Base-by-base conservation (phyloP, 1,284 basidiomycete genomes). In the Sanghuangporus baumii region DNA sequence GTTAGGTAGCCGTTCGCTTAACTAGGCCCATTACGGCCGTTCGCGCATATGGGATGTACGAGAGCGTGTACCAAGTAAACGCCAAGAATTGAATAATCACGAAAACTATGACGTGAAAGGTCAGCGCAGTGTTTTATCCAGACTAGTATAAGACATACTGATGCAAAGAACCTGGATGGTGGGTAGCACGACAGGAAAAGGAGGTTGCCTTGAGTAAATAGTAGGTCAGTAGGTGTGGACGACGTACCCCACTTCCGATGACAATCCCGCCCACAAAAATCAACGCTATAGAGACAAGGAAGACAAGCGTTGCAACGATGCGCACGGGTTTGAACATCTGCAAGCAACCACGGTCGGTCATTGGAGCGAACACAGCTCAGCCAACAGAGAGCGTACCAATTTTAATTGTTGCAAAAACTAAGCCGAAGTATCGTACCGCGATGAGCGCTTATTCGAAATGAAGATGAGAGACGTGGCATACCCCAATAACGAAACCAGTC, bases 301-400 rank as follows among this genome's bases (percentile, higher is more conserved):
- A 87, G 40, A 96, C 71, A 62, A 94, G 73, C 0, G 93, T 88
- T 0, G 95, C 94, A 11, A 91, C 76, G n/a, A 96, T 76, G 60
- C 94, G 89, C 23, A 96, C 85, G 56, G 92, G 89, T 74, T 95
- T 94, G 81, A 96, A 96, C 94, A 96, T 96, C 91, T 93, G 67
- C 31, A 66, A 55, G 59, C 68, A 66, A 64, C 67, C n/a, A 16
- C 31, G 67, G 67, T 20, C 9, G 52, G 5, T 12, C 1, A 7
- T 2, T 5, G 20, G 18, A 34, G 52, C 38, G 58, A 48, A n/a
- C 47, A 40, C 66, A 37, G 65, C 46, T 57, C 67, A 5, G 68
- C 59, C 47, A 59, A 36, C 26, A 20, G 56, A 8, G 16, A n/a
- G 72, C 81, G 69, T 68, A 91, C 91, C 67, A 92, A 79, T 75